Conservation (phyloP, 2,329 filamentous ascomycete genomes). For the Pyricularia pennisetigena region DNA sequence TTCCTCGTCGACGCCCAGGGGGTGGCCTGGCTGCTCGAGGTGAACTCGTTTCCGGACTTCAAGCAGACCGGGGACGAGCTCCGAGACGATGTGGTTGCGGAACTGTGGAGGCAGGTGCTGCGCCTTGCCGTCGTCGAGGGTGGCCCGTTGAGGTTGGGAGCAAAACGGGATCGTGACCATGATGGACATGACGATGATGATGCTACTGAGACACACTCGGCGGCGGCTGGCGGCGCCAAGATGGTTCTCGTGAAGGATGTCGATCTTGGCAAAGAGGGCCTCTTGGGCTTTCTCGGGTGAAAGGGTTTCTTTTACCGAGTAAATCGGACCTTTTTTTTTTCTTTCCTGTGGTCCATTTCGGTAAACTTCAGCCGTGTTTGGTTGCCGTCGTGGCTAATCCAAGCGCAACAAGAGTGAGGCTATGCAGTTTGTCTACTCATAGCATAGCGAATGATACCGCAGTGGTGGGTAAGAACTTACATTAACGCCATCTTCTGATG, state of each 20-base stretch:
- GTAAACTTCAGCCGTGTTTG: background rate
- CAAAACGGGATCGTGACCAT: background rate
- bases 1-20: conserved; percentile 67
- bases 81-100: conserved; percentile 54
- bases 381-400: background rate
- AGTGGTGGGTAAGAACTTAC: background rate
- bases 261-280: conserved; percentile 35
- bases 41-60: conserved; percentile 96
- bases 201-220: conserved; percentile 10
- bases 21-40: conserved; percentile 69
- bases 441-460: background rate
- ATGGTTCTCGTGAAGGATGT: conserved; percentile 44
- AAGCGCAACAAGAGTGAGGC: background rate
- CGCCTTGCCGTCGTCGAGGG: conserved; percentile 45
- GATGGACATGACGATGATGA: background rate
- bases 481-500: background rate
- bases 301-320: background rate
- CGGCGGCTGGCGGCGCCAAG: conserved; percentile 11
- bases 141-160: conserved; percentile 12
- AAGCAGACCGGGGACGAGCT: conserved; percentile 76
- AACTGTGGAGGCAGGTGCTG: conserved; percentile 68
- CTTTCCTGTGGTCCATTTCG: background rate
- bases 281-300: background rate
- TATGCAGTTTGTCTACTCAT: background rate
- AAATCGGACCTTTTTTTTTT: background rate